These are phyloP conservation scores for Zymoseptoria brevis DNA, from an alignment of 2,329 filamentous ascomycete species.

Conservation along the genomic window DNA sequence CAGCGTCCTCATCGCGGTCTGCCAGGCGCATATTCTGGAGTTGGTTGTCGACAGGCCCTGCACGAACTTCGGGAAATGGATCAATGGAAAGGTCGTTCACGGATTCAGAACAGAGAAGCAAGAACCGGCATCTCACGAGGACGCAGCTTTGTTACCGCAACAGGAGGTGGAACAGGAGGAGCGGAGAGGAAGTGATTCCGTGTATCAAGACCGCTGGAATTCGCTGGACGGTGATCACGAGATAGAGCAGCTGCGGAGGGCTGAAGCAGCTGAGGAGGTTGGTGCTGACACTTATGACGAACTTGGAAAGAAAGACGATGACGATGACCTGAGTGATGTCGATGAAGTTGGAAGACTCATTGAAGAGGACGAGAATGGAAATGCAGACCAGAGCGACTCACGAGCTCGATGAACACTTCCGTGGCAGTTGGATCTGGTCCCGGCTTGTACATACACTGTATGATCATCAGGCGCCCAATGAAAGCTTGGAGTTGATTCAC, in stretches of 20 bases:
- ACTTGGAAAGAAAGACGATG: neutral
- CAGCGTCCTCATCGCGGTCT: neutral
- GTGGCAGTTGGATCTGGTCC: no score
- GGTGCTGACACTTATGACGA: neutral
- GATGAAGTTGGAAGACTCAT: no score
- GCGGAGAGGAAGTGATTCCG: neutral
- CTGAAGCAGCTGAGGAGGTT: neutral
- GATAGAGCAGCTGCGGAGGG: neutral
- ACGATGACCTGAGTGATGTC: neutral
- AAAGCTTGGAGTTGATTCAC: no score
- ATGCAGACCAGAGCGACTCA: no score
- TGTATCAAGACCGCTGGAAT: neutral
- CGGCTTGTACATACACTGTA: no score
- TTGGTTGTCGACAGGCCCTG: slow-evolving; percentile 2
- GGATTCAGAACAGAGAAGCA: neutral
- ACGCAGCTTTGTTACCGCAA: neutral
- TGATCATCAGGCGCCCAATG: no score
- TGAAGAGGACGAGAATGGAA: no score
- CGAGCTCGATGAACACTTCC: no score
- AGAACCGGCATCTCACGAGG: neutral
- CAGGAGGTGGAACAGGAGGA: neutral
- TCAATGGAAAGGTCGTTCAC: slow-evolving; percentile 2
- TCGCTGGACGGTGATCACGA: neutral
- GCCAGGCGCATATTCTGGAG: slow-evolving; percentile 1
- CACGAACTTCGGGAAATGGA: slow-evolving; percentile 2